Evolutionary conservation across 1,284 basidiomycete genomes (phyloP), one percentile per base, ranked within the genome.

Genomic region (Pseudozyma thailandica): DNA sequence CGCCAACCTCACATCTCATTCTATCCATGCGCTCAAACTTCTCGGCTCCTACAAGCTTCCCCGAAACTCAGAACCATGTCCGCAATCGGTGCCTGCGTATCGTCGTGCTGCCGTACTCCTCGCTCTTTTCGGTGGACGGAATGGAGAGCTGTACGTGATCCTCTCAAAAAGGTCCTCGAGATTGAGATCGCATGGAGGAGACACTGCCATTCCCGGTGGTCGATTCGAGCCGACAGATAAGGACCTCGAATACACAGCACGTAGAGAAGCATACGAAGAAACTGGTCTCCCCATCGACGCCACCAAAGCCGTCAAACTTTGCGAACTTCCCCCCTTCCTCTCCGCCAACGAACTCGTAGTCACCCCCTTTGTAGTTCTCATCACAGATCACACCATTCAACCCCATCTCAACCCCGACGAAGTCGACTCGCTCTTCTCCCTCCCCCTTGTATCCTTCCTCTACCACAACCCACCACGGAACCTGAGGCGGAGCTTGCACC

Each of bases 281-380:
- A 79, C 74, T 0, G 82, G 83, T 5, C 49, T 84, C 2, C 55
- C 58, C 2, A 71, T 81, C 27, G 58, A 74, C 47, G 25, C 62
- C 1, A 31, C 41, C 2, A 61, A 72, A 23, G 64, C 78, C 1
- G 55, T 65, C 21, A 76, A 71, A 33, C 55, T 82, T 2, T 81
- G 79, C 60, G 51, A 75, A 45, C 56, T 82, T 23, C 70, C 72
- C 4, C 65, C 77, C 0, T 82, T 81, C 43, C 50, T 82, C 7
- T 75, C 72, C 0, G 78, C 78, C 15, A 82, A 82, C 62, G 80
- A 82, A 53, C 57, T 82, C 8, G 73, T 80, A 2, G 80, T 82
- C 0, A 79, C 80, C 13, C 78, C 80, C 13, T 68, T 72, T n/a
- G 78, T 81, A 1, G 64, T 78, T 16, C 51, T 80, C 12, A 18